Evolutionary conservation across 352 stramenopile genomes (phyloP), one percentile per base, ranked within the genome.

Genomic region (Aphanomyces euteiches): DNA sequence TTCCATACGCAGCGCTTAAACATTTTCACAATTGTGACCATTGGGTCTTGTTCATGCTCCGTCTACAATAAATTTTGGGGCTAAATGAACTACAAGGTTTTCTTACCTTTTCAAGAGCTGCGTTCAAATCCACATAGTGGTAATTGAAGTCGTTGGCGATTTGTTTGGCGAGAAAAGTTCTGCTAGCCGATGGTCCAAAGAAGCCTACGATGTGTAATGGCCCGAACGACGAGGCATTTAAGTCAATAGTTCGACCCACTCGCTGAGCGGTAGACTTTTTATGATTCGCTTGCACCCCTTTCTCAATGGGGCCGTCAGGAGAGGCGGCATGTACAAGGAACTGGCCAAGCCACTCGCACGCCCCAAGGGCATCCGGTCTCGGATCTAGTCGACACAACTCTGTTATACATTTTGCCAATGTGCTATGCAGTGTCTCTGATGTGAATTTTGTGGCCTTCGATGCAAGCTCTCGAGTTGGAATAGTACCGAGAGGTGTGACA

Each of bases 1-100:
- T 67, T 67, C 39, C 36, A 67, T 45, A 50, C 43, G 21, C 59
- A 67, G 38, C 59, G 59, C 19, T 56, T 56, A 36, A 67, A 67
- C 10, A 45, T 45, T 36, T 67, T 67, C 36, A 67, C n/a, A 2
- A 67, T 21, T 15, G 28, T 45, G 12, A 17, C 59, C 39, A 67
- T 43, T 3, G 17, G 5, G 43, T 67, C 59, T 54, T 56, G 10
- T 1, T 50, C 7, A 38, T 41, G 19, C 19, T 48, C 39, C 21
- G 21, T 50, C 59, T 67, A 21, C 43, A 8, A 1, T 28, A 7
- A 7, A 48, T 2, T 3, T 53, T 56, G 15, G 28, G 2, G 15
- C 5, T 10, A 61, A 1, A 7, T n/a, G 1, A 37, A 17, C 43
- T 19, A 28, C 28, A 38, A 4, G 6, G 48, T 17, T n/a, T 8